phyloP scores from a whole-genome alignment of 2,329 filamentous ascomycete genomes.

The Cercospora nicotianae region DNA sequence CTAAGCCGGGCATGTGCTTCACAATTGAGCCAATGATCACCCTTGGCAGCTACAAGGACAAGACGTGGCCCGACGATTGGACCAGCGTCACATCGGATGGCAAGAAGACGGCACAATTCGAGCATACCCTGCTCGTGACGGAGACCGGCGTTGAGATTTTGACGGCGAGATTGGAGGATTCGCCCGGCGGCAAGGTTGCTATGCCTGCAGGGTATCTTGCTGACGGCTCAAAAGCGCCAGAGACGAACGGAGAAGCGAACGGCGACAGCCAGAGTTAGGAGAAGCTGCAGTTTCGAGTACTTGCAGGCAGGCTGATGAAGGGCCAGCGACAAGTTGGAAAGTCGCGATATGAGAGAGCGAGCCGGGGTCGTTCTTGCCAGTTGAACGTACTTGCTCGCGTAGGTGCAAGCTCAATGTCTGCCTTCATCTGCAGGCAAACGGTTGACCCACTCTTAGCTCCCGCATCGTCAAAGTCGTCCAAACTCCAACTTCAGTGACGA shows the following conservation, averaged over 20 bases:
- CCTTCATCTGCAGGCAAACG: not conserved
- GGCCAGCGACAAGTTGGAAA: not conserved
- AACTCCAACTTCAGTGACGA: not conserved
- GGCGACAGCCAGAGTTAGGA: conserved; percentile 1
- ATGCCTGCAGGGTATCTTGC: conserved; percentile 30
- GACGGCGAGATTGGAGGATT: conserved; percentile 70
- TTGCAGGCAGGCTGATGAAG: not conserved
- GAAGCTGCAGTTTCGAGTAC: not conserved
- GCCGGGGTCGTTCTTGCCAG: not conserved
- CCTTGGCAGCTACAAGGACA: conserved; percentile 83
- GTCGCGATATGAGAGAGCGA: not conserved
- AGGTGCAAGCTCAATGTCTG: not conserved
- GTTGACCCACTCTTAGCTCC: not conserved
- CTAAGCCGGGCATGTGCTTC: conserved; percentile 96
- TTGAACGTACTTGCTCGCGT: conserved; percentile 1
- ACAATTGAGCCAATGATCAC: conserved; percentile 99
- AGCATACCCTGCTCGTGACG: conserved; percentile 81
- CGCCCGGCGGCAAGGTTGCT: conserved; percentile 63
- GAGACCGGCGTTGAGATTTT: conserved; percentile 79
- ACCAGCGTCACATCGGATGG: conserved; percentile 92
- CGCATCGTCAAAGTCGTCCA: not conserved
- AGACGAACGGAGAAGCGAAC: conserved; percentile 15
- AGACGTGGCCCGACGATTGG: conserved; percentile 99
- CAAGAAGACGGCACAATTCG: conserved; percentile 87
- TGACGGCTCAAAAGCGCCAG: conserved; percentile 20